Conservation (phyloP, 192 early-diverging fungal genomes). For the Piromyces sp. region DNA sequence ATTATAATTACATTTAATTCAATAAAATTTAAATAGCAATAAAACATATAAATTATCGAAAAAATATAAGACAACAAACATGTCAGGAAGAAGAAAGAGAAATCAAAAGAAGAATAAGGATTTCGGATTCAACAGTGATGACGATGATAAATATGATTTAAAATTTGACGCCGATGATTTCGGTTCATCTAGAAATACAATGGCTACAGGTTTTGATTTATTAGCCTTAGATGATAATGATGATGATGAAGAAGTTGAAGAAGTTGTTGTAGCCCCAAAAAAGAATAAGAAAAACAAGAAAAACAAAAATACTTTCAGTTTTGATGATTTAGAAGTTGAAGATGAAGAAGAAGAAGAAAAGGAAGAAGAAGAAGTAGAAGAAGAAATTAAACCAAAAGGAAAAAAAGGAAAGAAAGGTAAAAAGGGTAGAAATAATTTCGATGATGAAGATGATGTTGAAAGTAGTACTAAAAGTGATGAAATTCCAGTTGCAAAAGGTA, state of each 20-base stretch:
- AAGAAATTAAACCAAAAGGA: background rate
- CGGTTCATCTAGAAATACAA: background rate
- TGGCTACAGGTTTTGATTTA: background rate
- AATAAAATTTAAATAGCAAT: no score
- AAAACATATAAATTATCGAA: no score
- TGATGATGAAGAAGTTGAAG: background rate
- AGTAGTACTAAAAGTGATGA: background rate
- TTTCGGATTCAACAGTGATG: background rate
- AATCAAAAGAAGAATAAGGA: background rate
- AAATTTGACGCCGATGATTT: background rate
- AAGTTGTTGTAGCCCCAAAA: background rate
- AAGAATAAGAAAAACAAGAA: background rate
- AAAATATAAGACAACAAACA: background rate
- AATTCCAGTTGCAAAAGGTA: background rate
- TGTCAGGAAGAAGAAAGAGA: background rate
- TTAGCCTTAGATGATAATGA: background rate
- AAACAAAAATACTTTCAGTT: background rate
- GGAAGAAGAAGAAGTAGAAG: no score
- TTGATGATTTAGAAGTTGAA: background rate
- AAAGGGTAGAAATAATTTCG: background rate
- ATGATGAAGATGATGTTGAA: background rate
- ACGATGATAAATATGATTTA: background rate
- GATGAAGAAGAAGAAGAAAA: background rate
- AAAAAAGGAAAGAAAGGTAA: background rate
- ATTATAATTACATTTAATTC: background rate